Base-by-base conservation (phyloP, 306 rosid genomes). In the Acacia acuminata region DNA sequence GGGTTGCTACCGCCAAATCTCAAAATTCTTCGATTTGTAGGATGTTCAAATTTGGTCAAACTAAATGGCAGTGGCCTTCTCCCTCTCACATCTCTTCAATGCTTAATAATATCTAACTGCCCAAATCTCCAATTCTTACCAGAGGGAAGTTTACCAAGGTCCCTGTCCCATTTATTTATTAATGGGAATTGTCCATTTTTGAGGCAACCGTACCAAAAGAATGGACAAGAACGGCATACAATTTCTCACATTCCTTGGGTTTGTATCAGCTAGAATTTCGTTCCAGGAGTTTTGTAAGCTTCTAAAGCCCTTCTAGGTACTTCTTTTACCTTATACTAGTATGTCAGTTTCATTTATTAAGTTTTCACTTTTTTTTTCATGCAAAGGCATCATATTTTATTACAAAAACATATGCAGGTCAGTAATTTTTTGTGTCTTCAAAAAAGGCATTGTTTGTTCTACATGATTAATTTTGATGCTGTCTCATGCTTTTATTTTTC, bases 1-100 rank as follows among this genome's bases (percentile, higher is more conserved):
- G 25, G 20, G 11, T 8, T 50, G 48, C 42, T 71, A 38, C 90
- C 87, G 6, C 1, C 75, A 8, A 68, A 20, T 68, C 73, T 68
- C 0, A 30, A 64, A 12, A 5, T 36, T 34, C 40, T 50, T 82
- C 32, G 0, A 0, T 6, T 32, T 76, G 2, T 0, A 0, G 5
- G 2, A 0, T 36, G 82, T 45, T 42, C 42, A 15, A 55, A 79
- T 8, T 75, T 88, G 65, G 77, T 45, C 38, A 25, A 65, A 7
- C 32, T 77, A 16, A 81, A 88, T 5, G 19, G 9, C 19, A 61
- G 9, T 8, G 85, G 84, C n/a, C 50, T 89, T 56, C 82, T 73
- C 67, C 68, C 58, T 20, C 85, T 84, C 9, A 47, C 68, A 30
- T 86, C 51, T 64, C 89, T 86, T 56, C 24, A 55, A n/a, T 0